Base-by-base conservation (phyloP, 225 moss, liverwort and hornwort genomes). In the Climacium dendroides region DNA sequence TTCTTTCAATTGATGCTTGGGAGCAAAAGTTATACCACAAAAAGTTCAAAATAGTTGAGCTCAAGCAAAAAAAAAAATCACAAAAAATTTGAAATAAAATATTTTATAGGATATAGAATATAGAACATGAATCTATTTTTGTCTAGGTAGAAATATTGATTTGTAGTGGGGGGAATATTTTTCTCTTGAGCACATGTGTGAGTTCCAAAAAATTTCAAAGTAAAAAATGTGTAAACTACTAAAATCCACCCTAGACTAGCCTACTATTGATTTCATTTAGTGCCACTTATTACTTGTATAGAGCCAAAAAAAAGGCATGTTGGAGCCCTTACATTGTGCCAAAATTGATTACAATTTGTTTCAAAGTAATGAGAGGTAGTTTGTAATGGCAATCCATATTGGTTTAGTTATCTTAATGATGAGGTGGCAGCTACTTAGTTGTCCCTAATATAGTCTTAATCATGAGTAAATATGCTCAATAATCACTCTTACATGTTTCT, bases 161-260 rank as follows among this genome's bases (percentile, higher is more conserved):
- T n/a, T n/a, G n/a, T n/a, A n/a, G n/a, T n/a, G 1, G 43, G 0
- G 2, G 9, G 5, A 7, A 16, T 71, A 28, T 26, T 26, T 41
- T 70, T 26, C 12, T 41, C 15, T 3, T 10, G 1, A 41, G 15
- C 3, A 28, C 3, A 10, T 1, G 17, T 45, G 4, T 16, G 0
- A 72, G 16, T 8, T 28, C 17, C 3, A 72, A 28, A 45, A 45
- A 10, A 17, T 45, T 45, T 29, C 17, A 29, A 72, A 45, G 45
- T 10, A 0, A 18, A 72, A 72, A 45, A 45, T 28, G 0, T 0
- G 0, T 1, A 17, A 15, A 72, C 1, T 0, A 28, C 0, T 45
- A 0, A 72, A 43, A 71, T 3, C 2, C 0, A 16, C 3, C 6
- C 1, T 26, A 71, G 6, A 43, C 16, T 43, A 28, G 28, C 13